Conservation (phyloP, 306 rosid genomes). For the Pyrus pyrifolia region DNA sequence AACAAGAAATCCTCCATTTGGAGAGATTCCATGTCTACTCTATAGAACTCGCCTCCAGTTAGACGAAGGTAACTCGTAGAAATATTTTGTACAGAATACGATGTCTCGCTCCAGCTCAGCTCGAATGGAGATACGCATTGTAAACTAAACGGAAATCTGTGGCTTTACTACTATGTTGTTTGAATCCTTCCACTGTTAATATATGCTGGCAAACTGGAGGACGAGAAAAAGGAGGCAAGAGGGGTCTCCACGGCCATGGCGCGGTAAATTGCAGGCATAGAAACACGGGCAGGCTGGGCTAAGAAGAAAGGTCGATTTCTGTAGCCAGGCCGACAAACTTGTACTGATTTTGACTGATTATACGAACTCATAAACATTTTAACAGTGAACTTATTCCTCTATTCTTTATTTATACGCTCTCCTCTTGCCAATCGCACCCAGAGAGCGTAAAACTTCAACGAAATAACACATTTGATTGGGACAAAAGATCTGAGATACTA, state of each 20-base stretch:
- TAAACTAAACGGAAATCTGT: neutral
- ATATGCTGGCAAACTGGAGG: neutral
- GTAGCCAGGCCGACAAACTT: neutral
- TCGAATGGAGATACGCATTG: neutral
- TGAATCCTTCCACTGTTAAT: neutral
- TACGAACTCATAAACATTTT: neutral
- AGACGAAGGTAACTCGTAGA: neutral
- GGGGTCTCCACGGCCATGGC: no score
- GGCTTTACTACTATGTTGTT: neutral
- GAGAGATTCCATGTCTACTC: conserved; percentile 39
- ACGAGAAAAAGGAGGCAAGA: no score
- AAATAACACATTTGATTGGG: no score
- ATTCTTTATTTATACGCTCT: neutral
- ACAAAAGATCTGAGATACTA: no score
- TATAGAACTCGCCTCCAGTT: conserved; percentile 2
- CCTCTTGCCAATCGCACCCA: no score
- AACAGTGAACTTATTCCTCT: neutral
- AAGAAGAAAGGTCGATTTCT: no score
- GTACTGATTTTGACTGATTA: neutral
- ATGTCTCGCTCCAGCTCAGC: neutral
- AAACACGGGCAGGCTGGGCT: no score
- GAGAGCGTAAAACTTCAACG: no score
- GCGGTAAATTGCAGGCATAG: no score
- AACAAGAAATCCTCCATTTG: conserved; percentile 28
- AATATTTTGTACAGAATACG: neutral